These are phyloP conservation scores for Trichoderma sp. DNA, from an alignment of 2,329 filamentous ascomycete genomes.

Conservation along the genomic window DNA sequence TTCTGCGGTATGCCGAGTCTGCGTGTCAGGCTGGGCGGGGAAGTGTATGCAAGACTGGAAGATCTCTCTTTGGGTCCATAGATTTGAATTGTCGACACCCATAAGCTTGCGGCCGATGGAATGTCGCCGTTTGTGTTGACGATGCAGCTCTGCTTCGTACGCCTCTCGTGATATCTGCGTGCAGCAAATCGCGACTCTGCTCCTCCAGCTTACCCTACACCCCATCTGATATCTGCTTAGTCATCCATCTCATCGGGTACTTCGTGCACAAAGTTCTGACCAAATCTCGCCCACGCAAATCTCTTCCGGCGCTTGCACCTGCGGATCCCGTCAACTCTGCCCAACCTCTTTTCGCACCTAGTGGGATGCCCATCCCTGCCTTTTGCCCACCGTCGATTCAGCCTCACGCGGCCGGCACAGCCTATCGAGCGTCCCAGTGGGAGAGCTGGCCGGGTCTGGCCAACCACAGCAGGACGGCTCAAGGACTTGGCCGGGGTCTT, in stretches of 20 bases:
- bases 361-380: conserved; percentile 3
- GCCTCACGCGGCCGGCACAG: conserved; percentile 8
- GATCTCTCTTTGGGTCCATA: neutral
- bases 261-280: conserved; percentile 11
- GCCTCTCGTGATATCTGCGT: neutral
- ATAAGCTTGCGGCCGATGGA: neutral
- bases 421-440: conserved; percentile 3
- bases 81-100: neutral
- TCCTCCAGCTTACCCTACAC: neutral
- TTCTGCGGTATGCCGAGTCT: neutral
- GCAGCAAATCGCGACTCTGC: neutral
- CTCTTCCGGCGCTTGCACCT: neutral
- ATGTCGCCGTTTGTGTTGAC: neutral
- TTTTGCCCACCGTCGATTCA: conserved; percentile 9
- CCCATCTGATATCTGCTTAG: neutral
- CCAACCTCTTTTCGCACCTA: neutral
- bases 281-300: neutral
- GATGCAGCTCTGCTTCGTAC: no score
- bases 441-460: neutral
- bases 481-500: neutral
- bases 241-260: neutral
- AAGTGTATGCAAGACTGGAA: neutral
- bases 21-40: neutral
- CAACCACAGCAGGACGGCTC: neutral
- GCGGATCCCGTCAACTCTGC: neutral